phyloP scores from a whole-genome alignment of 805 yeast species.

The Yamadazyma ubonensis region DNA sequence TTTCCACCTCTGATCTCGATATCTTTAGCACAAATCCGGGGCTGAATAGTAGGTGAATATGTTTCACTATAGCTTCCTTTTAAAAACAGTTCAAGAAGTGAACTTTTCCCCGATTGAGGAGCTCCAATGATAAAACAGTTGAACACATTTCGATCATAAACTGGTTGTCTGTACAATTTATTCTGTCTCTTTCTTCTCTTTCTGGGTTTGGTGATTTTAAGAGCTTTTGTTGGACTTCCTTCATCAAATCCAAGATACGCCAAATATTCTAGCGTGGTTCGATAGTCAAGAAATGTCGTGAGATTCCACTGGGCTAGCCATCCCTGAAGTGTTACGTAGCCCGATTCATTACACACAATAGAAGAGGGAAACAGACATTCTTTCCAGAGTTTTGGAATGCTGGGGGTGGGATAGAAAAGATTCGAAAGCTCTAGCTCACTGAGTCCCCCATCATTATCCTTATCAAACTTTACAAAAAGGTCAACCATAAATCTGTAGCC shows the following conservation, averaged over 20 bases:
- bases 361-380: constrained; percentile 83
- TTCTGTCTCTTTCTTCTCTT: constrained; percentile 68
- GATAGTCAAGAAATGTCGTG: constrained; percentile 85
- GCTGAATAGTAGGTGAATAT: constrained; percentile 80
- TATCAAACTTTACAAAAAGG: constrained; percentile 80
- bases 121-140: constrained; percentile 88
- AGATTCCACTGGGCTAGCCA: constrained; percentile 99
- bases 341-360: constrained; percentile 87
- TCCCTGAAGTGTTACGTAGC: constrained; percentile 89
- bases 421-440: constrained; percentile 66
- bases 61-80: constrained; percentile 67
- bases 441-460: constrained; percentile 95
- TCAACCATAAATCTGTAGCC: constrained; percentile 94
- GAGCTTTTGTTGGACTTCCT: constrained; percentile 25
- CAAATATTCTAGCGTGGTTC: constrained; percentile 80
- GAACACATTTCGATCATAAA: constrained; percentile 84
- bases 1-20: constrained; percentile 93
- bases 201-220: constrained; percentile 81
- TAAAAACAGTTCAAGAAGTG: constrained; percentile 77
- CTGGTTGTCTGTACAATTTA: constrained; percentile 59
- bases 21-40: constrained; percentile 83
- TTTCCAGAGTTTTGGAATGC: constrained; percentile 83
- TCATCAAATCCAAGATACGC: constrained; percentile 88
- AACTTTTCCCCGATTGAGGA: constrained; percentile 82
- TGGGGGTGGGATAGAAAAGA: constrained; percentile 88